These are phyloP conservation scores for Beauveria sp. DNA, from an alignment of 2,329 filamentous ascomycete species.

Conservation along the genomic window DNA sequence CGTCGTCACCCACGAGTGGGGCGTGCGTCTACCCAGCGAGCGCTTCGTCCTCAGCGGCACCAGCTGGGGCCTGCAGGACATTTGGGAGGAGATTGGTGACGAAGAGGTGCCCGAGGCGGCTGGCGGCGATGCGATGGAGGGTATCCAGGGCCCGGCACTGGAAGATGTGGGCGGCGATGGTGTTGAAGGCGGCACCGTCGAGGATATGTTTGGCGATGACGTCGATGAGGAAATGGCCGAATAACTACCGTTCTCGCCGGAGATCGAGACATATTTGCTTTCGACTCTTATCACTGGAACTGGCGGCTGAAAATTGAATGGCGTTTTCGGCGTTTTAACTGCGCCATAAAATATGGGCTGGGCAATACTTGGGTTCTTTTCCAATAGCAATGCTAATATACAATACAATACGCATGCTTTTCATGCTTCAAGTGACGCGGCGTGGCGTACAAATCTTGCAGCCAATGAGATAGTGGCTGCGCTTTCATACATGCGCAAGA, in stretches of 20 bases:
- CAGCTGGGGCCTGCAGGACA: slow-evolving; percentile 55
- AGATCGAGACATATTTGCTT: neutral
- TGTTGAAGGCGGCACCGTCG: slow-evolving; percentile 42
- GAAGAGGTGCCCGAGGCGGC: slow-evolving; percentile 31
- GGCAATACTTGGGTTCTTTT: neutral
- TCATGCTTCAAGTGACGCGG: neutral
- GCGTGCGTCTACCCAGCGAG: slow-evolving; percentile 58
- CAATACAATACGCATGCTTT: neutral
- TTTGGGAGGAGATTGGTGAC: slow-evolving; percentile 44
- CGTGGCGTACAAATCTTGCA: too few relatives aligned
- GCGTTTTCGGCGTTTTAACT: slow-evolving; percentile 2
- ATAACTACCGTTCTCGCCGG: neutral
- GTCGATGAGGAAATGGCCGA: slow-evolving; percentile 52
- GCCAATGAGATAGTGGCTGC: too few relatives aligned
- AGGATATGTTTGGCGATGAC: slow-evolving; percentile 48
- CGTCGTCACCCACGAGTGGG: slow-evolving; percentile 59
- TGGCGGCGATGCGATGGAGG: slow-evolving; percentile 43
- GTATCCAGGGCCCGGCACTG: slow-evolving; percentile 32
- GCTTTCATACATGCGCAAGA: too few relatives aligned
- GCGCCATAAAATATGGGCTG: neutral
- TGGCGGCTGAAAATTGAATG: neutral
- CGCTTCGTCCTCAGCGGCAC: slow-evolving; percentile 60
- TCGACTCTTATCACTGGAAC: neutral
- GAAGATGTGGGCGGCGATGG: slow-evolving; percentile 39
- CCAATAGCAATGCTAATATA: neutral